Evolutionary conservation across 2,329 filamentous ascomycete species (phyloP).

Genomic region (Xylaria sp.): DNA sequence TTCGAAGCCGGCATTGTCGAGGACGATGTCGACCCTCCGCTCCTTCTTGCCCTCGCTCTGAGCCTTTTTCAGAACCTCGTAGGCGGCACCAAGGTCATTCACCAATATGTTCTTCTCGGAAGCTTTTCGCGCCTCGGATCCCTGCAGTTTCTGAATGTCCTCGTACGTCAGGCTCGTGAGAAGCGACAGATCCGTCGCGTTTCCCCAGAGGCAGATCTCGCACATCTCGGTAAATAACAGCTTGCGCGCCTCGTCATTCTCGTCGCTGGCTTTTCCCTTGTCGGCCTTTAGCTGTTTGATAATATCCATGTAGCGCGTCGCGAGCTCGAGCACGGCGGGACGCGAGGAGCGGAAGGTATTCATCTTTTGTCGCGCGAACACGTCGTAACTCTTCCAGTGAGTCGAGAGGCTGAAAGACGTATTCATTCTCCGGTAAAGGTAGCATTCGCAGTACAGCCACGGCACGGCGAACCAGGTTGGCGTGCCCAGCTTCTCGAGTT

Average conservation of each 20-base stretch:
- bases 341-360: constrained; percentile 92
- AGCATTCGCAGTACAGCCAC: constrained; percentile 95
- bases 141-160: constrained; percentile 96
- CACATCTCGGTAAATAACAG: constrained; percentile 91
- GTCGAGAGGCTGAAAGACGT: constrained; percentile 80
- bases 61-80: constrained; percentile 73
- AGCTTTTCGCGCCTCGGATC: constrained; percentile 83
- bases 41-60: constrained; percentile 72
- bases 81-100: constrained; percentile 83
- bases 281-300: constrained; percentile 70
- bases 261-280: constrained; percentile 62
- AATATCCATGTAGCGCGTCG: constrained; percentile 80
- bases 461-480: constrained; percentile 85
- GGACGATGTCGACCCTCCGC: constrained; percentile 88
- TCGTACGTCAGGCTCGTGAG: constrained; percentile 91
- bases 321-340: constrained; percentile 84
- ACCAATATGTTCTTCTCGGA: constrained; percentile 92
- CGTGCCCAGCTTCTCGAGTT: constrained; percentile 78
- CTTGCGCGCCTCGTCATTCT: constrained; percentile 74
- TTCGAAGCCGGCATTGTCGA: constrained; percentile 98
- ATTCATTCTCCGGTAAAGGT: constrained; percentile 88
- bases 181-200: constrained; percentile 92
- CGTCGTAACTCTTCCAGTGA: constrained; percentile 90
- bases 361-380: constrained; percentile 91
- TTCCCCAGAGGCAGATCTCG: constrained; percentile 97